phyloP scores from a whole-genome alignment of 1,284 basidiomycete species.

The Sanguinoderma infundibulare region DNA sequence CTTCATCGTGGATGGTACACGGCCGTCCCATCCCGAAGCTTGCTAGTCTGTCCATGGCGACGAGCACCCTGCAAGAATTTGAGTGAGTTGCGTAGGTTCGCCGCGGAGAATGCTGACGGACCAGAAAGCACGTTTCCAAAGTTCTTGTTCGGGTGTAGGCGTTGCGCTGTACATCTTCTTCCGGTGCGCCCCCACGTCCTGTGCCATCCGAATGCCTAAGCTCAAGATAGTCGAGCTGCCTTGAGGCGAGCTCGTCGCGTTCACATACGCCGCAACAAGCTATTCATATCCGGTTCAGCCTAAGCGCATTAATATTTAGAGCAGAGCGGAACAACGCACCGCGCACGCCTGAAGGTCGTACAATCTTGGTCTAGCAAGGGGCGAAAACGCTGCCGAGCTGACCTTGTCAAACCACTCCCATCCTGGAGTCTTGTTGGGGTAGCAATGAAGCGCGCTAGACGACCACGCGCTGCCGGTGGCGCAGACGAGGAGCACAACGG shows the following conservation, averaged over 20 bases:
- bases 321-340: conserved; percentile 3
- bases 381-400: conserved; percentile 55
- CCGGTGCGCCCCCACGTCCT: conserved; percentile 48
- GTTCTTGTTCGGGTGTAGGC: conserved; percentile 45
- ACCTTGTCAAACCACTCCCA: conserved; percentile 77
- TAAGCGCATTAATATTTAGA: neutral
- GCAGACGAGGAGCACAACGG: conserved; percentile 74
- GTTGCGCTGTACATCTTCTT: conserved; percentile 37
- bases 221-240: conserved; percentile 48
- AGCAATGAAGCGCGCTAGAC: conserved; percentile 36
- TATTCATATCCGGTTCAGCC: neutral
- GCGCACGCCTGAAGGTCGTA: conserved; percentile 70
- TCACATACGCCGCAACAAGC: conserved; percentile 36
- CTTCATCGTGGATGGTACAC: conserved; percentile 84
- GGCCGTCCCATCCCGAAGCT: conserved; percentile 80
- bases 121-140: conserved; percentile 78
- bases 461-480: conserved; percentile 58
- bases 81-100: too few relatives aligned
- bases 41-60: conserved; percentile 63
- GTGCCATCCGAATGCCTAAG: conserved; percentile 53
- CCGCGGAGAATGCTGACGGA: conserved; percentile 30
- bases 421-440: conserved; percentile 55
- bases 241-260: conserved; percentile 31
- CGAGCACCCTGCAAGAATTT: conserved; percentile 52
- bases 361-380: conserved; percentile 60